Evolutionary conservation across 371 early-diverging fungal genomes (phyloP).

Genomic region (Mucor piriformis): DNA sequence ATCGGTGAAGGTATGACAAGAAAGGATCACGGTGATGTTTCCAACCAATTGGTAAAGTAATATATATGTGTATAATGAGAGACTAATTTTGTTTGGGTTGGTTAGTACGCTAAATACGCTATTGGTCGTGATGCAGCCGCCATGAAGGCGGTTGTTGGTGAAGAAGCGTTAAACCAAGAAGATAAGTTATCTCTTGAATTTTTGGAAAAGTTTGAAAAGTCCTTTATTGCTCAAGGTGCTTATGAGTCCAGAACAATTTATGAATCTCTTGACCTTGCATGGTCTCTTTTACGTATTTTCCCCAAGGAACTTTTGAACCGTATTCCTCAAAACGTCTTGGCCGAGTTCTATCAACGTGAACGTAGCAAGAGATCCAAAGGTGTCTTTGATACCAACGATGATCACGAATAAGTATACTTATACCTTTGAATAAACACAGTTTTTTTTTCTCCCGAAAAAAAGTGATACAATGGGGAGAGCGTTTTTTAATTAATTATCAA

Average conservation of each 20-base stretch:
- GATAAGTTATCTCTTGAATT: slow-evolving; percentile 99
- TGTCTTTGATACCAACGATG: slow-evolving; percentile 53
- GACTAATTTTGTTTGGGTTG: not conserved
- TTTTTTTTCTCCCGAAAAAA: not conserved
- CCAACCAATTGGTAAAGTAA: slow-evolving; percentile 91
- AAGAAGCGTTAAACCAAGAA: slow-evolving; percentile 98
- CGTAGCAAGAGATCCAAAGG: slow-evolving; percentile 65
- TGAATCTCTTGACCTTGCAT: slow-evolving; percentile 98
- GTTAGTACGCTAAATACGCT: slow-evolving; percentile 99
- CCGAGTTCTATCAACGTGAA: slow-evolving; percentile 94
- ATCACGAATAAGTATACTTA: slow-evolving; percentile 22
- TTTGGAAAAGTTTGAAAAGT: slow-evolving; percentile 98
- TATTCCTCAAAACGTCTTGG: slow-evolving; percentile 96
- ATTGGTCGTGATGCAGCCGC: slow-evolving; percentile 99
- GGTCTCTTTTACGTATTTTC: slow-evolving; percentile 99
- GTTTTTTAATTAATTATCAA: not conserved
- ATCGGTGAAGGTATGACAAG: slow-evolving; percentile 99
- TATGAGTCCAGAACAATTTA: slow-evolving; percentile 97
- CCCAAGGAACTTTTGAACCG: slow-evolving; percentile 99
- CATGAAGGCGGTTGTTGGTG: slow-evolving; percentile 99
- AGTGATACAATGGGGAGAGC: not conserved
- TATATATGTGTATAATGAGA: not conserved
- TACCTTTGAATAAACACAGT: no score
- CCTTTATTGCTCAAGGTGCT: slow-evolving; percentile 94
- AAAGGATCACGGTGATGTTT: slow-evolving; percentile 99